Conservation (phyloP, 225 moss, liverwort and hornwort species). For the Takakia lepidozioides region DNA sequence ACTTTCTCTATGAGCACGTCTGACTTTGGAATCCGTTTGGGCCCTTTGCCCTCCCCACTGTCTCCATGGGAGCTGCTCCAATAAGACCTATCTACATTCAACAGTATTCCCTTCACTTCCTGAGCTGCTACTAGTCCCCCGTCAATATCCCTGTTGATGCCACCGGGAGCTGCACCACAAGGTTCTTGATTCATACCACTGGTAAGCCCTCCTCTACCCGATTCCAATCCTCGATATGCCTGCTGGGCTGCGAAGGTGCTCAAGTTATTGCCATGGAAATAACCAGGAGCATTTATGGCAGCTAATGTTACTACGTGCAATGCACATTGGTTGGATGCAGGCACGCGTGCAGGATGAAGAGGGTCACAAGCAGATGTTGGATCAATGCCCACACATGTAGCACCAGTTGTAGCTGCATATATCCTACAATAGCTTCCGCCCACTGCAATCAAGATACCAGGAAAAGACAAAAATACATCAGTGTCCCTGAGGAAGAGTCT, state of each 20-base stretch:
- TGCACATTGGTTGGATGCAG: slow-evolving; percentile 23
- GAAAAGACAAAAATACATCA: background rate
- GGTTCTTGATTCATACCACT: background rate
- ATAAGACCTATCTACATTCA: slow-evolving; percentile 11
- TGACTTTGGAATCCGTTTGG: slow-evolving; percentile 12
- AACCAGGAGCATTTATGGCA: slow-evolving; percentile 3
- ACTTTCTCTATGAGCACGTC: slow-evolving; percentile 17
- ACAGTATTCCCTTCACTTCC: slow-evolving; percentile 5
- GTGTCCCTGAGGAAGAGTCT: background rate
- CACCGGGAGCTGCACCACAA: slow-evolving; percentile 2
- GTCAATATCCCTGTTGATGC: slow-evolving; percentile 4
- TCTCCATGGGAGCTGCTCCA: slow-evolving; percentile 7
- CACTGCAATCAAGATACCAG: slow-evolving; percentile 10
- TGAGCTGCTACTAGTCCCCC: slow-evolving; percentile 6
- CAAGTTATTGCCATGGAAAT: slow-evolving; percentile 3
- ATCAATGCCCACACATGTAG: slow-evolving; percentile 31
- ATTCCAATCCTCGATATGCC: slow-evolving; percentile 1
- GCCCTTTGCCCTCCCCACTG: slow-evolving; percentile 16
- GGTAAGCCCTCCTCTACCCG: slow-evolving; percentile 6
- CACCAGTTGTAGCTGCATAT: slow-evolving; percentile 16
- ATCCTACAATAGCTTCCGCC: slow-evolving; percentile 51
- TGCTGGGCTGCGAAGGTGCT: slow-evolving; percentile 9
- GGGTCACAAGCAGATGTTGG: slow-evolving; percentile 58
- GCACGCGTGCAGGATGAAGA: slow-evolving; percentile 44
- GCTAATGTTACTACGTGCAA: slow-evolving; percentile 1